A percentile compares a stretch with the other conserved stretches of the same genome.
Evolutionary conservation across 139 green algal species (phyloP).

Genomic region (Chlamydomonas incerta): DNA sequence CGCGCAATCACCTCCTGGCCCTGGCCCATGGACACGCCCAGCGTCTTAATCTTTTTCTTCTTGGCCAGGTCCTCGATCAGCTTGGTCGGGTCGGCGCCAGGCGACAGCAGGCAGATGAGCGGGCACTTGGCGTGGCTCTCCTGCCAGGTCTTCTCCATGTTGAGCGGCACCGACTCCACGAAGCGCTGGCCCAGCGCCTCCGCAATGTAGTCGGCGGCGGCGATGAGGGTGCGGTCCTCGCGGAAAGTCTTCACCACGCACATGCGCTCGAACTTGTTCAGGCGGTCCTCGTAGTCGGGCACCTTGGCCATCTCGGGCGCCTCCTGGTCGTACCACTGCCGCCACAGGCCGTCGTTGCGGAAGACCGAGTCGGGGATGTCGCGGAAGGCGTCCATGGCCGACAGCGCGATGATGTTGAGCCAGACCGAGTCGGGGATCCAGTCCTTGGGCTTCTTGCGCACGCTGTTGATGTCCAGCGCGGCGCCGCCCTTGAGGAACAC

Average conservation of each 20-base stretch:
- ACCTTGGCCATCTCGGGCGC: conserved; percentile 90
- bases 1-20: conserved; percentile 90
- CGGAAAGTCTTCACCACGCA: conserved; percentile 92
- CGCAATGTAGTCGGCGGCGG: conserved; percentile 86
- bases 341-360: conserved; percentile 89
- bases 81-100: conserved; percentile 93
- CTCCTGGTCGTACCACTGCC: conserved; percentile 92
- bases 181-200: conserved; percentile 90
- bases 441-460: conserved; percentile 94
- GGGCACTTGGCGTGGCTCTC: conserved; percentile 78
- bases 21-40: conserved; percentile 95
- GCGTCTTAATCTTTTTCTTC: conserved; percentile 92
- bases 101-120: conserved; percentile 95
- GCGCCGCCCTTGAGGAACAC: conserved; percentile 92
- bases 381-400: conserved; percentile 78
- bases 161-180: conserved; percentile 88
- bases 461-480: conserved; percentile 85
- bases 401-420: conserved; percentile 88
- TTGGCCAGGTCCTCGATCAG: conserved; percentile 95
- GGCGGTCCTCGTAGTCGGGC: conserved; percentile 90
- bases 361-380: conserved; percentile 89
- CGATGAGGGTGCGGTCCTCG: conserved; percentile 92
- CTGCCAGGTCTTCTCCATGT: conserved; percentile 84
- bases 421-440: conserved; percentile 93
- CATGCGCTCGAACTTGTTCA: conserved; percentile 94